phyloP scores from a whole-genome alignment of 768 basidiomycete genomes.

The Paxillus ammoniavirescens region DNA sequence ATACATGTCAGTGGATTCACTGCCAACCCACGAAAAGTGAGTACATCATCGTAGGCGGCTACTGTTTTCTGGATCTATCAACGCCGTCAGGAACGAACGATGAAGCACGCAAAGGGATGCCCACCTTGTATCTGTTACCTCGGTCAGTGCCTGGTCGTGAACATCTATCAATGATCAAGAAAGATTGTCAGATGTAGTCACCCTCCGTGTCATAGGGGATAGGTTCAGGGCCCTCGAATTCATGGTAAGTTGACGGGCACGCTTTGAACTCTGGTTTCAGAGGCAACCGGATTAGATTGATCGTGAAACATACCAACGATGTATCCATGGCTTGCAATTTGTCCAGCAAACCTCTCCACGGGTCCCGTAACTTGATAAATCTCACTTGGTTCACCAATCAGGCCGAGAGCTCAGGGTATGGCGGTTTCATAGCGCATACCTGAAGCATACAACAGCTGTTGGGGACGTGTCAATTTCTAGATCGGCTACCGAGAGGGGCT shows the following conservation, averaged over 20 bases:
- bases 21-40: background rate
- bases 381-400: slow-evolving; percentile 52
- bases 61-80: slow-evolving; percentile 85
- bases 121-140: slow-evolving; percentile 91
- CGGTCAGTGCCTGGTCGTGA: slow-evolving; percentile 67
- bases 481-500: too few species aligned
- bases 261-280: slow-evolving; percentile 40
- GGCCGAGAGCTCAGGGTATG: background rate
- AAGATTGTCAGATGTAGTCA: slow-evolving; percentile 20
- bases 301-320: slow-evolving; percentile 60
- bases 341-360: slow-evolving; percentile 88
- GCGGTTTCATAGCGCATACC: slow-evolving; percentile 37
- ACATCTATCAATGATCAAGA: background rate
- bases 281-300: background rate
- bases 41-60: slow-evolving; percentile 84
- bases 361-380: slow-evolving; percentile 98
- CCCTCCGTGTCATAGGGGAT: slow-evolving; percentile 89
- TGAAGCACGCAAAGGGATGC: background rate
- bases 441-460: slow-evolving; percentile 79
- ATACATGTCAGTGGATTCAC: background rate
- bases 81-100: slow-evolving; percentile 3
- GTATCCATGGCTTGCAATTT: slow-evolving; percentile 85
- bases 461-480: background rate
- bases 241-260: slow-evolving; percentile 86
- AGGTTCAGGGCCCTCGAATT: slow-evolving; percentile 86